Percentiles rank a stretch among this genome's conserved stretches.
Evolutionary conservation across 2,329 filamentous ascomycete species (phyloP).

Genomic region (Grosmannia penicillata): DNA sequence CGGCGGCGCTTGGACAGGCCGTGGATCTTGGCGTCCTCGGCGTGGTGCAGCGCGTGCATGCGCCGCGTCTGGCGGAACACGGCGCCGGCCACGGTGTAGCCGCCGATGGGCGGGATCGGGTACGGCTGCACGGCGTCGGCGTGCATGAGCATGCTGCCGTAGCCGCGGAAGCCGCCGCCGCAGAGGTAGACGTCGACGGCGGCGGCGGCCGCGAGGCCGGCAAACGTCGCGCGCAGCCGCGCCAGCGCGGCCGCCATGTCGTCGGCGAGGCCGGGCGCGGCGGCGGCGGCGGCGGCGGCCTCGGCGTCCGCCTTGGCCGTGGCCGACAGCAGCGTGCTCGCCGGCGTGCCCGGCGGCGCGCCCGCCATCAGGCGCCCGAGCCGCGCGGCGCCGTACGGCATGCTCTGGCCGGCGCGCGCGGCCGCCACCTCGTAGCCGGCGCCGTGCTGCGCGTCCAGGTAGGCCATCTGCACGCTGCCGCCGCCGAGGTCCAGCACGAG

Average conservation of each 20-base stretch:
- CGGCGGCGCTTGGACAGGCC: slow-evolving; percentile 70
- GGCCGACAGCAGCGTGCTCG: not conserved
- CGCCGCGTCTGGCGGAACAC: slow-evolving; percentile 41
- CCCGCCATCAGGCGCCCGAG: slow-evolving; percentile 30
- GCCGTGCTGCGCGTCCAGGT: slow-evolving; percentile 32
- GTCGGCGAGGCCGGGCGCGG: slow-evolving; percentile 38
- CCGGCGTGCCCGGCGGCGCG: not conserved
- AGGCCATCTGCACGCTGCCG: slow-evolving; percentile 51
- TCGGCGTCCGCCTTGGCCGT: slow-evolving; percentile 18
- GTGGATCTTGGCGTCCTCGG: slow-evolving; percentile 44
- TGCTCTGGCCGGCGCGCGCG: slow-evolving; percentile 37
- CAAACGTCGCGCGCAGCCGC: slow-evolving; percentile 32
- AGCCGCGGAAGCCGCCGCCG: slow-evolving; percentile 80
- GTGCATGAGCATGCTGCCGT: slow-evolving; percentile 80
- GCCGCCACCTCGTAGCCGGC: slow-evolving; percentile 35
- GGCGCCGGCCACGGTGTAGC: slow-evolving; percentile 50
- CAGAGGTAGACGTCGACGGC: slow-evolving; percentile 68
- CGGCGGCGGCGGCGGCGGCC: slow-evolving; percentile 24
- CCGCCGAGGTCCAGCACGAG: slow-evolving; percentile 81
- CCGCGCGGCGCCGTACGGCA: slow-evolving; percentile 47
- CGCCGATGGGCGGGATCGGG: slow-evolving; percentile 69
- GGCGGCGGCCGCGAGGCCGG: slow-evolving; percentile 27
- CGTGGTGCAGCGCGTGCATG: slow-evolving; percentile 36
- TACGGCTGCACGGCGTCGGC: slow-evolving; percentile 60
- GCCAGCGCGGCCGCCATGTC: slow-evolving; percentile 47